Evolutionary conservation across 2,329 filamentous ascomycete species (phyloP), one percentile per base, ranked within the genome.

Genomic region (Teratosphaeria viscida): DNA sequence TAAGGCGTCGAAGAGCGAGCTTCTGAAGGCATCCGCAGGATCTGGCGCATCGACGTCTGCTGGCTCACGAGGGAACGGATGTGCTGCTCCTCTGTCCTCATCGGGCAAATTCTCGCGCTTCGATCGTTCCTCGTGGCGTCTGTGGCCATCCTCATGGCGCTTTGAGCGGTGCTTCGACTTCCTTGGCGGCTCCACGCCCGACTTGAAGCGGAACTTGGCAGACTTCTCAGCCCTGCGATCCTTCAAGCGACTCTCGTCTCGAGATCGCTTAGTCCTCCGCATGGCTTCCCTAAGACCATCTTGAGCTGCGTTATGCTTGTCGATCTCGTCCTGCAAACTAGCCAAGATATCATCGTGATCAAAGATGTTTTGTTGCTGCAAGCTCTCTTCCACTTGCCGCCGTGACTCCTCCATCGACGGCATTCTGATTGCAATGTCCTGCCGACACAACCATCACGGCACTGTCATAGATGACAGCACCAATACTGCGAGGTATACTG

Each of bases 1-100:
- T 74, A 99, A 87, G 35, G 94, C 94, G 73, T 99, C 94, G 76
- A 97, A 97, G 5, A 99, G 85, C 0, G 91, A 96, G 73, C 95
- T 90, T 34, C 90, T 86, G 73, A 99, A 99, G 0, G 92, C 90
- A 65, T 88, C 83, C 16, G 89, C 77, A 14, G 59, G 64, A 7
- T 66, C 56, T 23, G 52, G n/a, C 3, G 56, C 59, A 34, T 67
- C 62, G 6, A 62, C 59, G 32, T 65, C 58, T 10, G 63, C 61
- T 3, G 69, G 66, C 39, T 72, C 68, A 47, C 70, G 69, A 14
- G 70, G 69, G 53, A 72, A 71, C 11, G 70, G 70, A 56, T 72
- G 70, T 1, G 68, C 65, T n/a, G 64, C 57, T 49, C 62, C 62
- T 29, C 49, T 49, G 3, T 60, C 57, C 1, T 56, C 34, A 7